Base-by-base conservation (phyloP, 2,329 filamentous ascomycete species). In the Trichoderma endophyticum region DNA sequence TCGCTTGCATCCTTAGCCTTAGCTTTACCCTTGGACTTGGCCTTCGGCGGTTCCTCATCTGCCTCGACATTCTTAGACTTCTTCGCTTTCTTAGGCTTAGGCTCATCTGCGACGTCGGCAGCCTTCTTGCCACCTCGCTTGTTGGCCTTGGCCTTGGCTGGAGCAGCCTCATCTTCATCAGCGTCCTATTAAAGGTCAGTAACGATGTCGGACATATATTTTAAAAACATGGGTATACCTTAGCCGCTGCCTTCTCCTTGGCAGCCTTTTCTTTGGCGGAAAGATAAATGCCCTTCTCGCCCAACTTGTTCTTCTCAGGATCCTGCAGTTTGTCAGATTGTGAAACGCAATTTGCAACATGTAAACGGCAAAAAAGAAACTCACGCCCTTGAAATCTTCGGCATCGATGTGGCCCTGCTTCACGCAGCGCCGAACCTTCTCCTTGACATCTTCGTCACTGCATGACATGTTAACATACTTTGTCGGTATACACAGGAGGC, bases 321-420 rank as follows among this genome's bases (percentile, higher is more conserved):
- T 97, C 93, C 93, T 96, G 75, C 5, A 65, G 65, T 43, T 18
- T 60, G 66, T 69, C 14, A 69, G 39, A 54, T 54, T n/a, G 18
- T 28, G 28, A n/a, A 14, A 51, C 18, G 5, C 21, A 12, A 34
- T 15, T 18, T 72, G 32, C 26, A 72, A 77, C 34, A 65, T n/a
- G 15, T 7, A 61, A 54, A 36, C 26, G n/a, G 36, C 39, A 43
- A 1, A 54, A 39, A 24, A 26, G 59, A n/a, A 76, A 85, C 92
- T 83, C 87, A 97, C 94, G 14, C 94, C 94, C 39, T 92, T 95
- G 90, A 94, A 98, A 76, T 98, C 95, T 66, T 93, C 91, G 56
- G 93, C 87, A 75, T 92, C 91, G 76, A 98, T 91, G 77, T 96
- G 93, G 28, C 93, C 94, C 79, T 95, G 87, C 72, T 87, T 86